phyloP scores from a whole-genome alignment of 768 basidiomycete genomes.

The Lentinus brumalis region DNA sequence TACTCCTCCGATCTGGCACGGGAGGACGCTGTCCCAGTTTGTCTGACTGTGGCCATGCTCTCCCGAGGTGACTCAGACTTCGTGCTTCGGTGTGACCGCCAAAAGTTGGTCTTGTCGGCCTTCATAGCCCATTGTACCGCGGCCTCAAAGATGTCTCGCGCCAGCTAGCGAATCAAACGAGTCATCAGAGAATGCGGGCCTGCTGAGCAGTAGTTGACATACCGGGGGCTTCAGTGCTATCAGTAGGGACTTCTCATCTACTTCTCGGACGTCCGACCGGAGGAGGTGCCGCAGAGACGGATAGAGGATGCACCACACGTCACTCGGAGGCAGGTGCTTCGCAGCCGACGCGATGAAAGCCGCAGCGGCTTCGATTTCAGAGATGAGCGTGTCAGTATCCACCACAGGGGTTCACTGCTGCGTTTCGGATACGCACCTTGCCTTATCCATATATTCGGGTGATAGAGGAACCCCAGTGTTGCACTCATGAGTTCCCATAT shows the following conservation, averaged over 20 bases:
- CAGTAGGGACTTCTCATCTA: constrained; percentile 77
- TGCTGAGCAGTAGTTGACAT: constrained; percentile 28
- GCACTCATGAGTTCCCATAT: constrained; percentile 96
- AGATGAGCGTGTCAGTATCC: not conserved
- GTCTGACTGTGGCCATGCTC: constrained; percentile 67
- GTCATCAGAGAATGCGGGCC: not conserved
- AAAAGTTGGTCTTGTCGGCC: constrained; percentile 77
- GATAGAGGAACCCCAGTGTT: constrained; percentile 86
- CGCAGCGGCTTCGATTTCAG: constrained; percentile 62
- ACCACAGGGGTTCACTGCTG: not conserved
- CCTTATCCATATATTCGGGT: constrained; percentile 94
- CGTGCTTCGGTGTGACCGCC: constrained; percentile 58
- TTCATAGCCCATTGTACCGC: constrained; percentile 89
- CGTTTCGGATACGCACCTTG: constrained; percentile 54
- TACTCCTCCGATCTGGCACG: constrained; percentile 78
- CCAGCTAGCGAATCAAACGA: constrained; percentile 37
- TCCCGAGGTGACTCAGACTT: constrained; percentile 73
- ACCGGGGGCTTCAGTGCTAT: constrained; percentile 80
- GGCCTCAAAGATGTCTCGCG: constrained; percentile 80
- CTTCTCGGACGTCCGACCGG: constrained; percentile 74
- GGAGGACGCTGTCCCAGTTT: constrained; percentile 46
- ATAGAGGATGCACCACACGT: constrained; percentile 97
- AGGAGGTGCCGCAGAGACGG: constrained; percentile 87
- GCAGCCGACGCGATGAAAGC: constrained; percentile 89
- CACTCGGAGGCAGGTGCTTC: constrained; percentile 78